A percentile compares a stretch with the other conserved stretches of the same genome.
Evolutionary conservation across 2,329 filamentous ascomycete genomes (phyloP).

Genomic region (Drechmeria coniospora): DNA sequence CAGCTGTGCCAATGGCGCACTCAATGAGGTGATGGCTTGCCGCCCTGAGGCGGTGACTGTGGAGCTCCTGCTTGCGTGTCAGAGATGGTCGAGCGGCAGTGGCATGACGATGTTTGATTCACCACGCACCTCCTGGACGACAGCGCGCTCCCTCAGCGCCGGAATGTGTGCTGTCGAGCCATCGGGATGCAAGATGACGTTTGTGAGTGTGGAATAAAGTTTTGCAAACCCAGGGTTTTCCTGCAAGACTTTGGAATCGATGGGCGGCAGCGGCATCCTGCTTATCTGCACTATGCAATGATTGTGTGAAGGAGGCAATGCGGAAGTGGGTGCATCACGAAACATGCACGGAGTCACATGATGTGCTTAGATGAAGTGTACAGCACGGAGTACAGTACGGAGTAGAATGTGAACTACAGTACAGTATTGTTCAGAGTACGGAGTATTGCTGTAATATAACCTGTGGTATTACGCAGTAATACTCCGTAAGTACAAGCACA

Average conservation of each 20-base stretch:
- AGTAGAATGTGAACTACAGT: no score
- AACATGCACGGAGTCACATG: conserved; percentile 19
- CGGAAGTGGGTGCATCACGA: no score
- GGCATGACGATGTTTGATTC: neutral
- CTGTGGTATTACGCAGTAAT: no score
- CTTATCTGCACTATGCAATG: conserved; percentile 1
- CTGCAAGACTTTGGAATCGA: conserved; percentile 37
- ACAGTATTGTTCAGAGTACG: no score
- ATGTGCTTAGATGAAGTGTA: no score
- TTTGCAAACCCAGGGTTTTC: conserved; percentile 45
- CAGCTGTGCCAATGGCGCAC: conserved; percentile 31
- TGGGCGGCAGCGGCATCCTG: conserved; percentile 40
- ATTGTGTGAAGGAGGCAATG: no score
- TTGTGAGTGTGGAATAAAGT: conserved; percentile 39
- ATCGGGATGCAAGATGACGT: conserved; percentile 37
- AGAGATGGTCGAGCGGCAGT: neutral
- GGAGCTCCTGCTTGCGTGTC: conserved; percentile 26
- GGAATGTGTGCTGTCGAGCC: conserved; percentile 39
- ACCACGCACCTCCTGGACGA: conserved; percentile 28
- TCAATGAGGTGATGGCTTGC: conserved; percentile 36
- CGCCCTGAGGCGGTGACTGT: conserved; percentile 28
- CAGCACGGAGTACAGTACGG: no score
- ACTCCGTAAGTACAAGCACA: no score
- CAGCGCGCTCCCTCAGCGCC: conserved; percentile 32
- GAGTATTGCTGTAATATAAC: no score